Conservation (phyloP, 139 green algal genomes). For the Spirogloea muscicola region DNA sequence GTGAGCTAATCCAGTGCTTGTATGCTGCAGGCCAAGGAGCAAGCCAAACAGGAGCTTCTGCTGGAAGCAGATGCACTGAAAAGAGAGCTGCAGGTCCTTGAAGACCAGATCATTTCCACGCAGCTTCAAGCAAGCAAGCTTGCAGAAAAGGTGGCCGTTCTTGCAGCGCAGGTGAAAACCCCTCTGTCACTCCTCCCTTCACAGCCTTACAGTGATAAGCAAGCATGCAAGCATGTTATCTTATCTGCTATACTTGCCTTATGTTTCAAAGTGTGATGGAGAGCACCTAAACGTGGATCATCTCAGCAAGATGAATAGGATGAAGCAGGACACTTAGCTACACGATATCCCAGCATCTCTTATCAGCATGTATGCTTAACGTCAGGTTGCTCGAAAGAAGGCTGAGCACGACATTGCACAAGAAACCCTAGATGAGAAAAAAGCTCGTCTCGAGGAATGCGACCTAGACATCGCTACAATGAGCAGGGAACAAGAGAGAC, state of each 20-base stretch:
- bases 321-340: too few species aligned
- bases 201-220: too few species aligned
- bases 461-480: conserved; percentile 70
- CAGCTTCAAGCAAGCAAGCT: conserved; percentile 29
- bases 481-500: conserved; percentile 47
- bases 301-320: too few species aligned
- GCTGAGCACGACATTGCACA: conserved; percentile 50
- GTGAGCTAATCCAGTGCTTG: too few species aligned
- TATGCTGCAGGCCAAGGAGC: conserved; percentile 28
- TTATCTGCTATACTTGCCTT: too few species aligned
- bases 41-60: conserved; percentile 2
- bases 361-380: too few species aligned
- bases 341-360: too few species aligned
- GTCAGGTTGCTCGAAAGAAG: conserved; percentile 6
- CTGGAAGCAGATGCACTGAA: conserved; percentile 25
- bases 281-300: too few species aligned
- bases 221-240: too few species aligned
- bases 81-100: conserved; percentile 43
- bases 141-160: conserved; percentile 29
- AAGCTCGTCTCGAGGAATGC: conserved; percentile 64
- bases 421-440: conserved; percentile 52
- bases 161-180: too few species aligned
- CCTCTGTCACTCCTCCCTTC: too few species aligned
- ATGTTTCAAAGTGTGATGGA: too few species aligned
- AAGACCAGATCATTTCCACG: conserved; percentile 46